Conservation (phyloP, 1,284 basidiomycete species). For the Psilocybe mexicana region DNA sequence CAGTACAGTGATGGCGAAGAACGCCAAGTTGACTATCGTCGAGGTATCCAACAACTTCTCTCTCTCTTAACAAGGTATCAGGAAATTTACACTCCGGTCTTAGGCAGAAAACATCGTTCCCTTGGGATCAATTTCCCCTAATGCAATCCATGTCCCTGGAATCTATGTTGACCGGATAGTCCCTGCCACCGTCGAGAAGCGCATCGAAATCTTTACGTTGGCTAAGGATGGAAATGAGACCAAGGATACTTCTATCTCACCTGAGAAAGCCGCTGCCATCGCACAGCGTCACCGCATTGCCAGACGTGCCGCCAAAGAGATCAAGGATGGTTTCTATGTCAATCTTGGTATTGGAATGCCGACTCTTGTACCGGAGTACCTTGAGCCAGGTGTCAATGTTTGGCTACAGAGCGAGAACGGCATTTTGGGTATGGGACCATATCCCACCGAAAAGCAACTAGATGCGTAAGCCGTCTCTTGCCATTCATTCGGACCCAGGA, state of each 20-base stretch:
- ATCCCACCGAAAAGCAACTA: slow-evolving; percentile 84
- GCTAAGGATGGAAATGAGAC: slow-evolving; percentile 44
- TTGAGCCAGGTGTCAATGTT: slow-evolving; percentile 79
- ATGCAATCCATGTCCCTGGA: slow-evolving; percentile 83
- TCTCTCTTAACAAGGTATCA: background rate
- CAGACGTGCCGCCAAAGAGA: slow-evolving; percentile 85
- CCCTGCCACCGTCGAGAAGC: slow-evolving; percentile 74
- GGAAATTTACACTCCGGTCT: background rate
- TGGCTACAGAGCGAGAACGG: slow-evolving; percentile 97
- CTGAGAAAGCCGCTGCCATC: slow-evolving; percentile 55
- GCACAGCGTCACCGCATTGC: slow-evolving; percentile 76
- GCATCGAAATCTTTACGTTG: slow-evolving; percentile 78
- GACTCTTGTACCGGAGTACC: slow-evolving; percentile 86
- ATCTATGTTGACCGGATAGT: slow-evolving; percentile 91
- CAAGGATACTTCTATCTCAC: slow-evolving; percentile 33
- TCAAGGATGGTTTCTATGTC: slow-evolving; percentile 88
- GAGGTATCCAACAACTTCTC: slow-evolving; percentile 51
- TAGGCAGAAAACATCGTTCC: slow-evolving; percentile 93
- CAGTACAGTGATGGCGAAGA: slow-evolving; percentile 83
- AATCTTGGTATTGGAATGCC: slow-evolving; percentile 89
- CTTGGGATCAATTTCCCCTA: slow-evolving; percentile 80
- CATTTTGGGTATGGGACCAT: slow-evolving; percentile 93
- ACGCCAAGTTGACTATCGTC: slow-evolving; percentile 89
- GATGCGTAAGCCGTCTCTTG: slow-evolving; percentile 68
- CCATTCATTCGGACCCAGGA: background rate